Percentiles rank a stretch among this genome's conserved stretches.
Conservation (phyloP, 345 rosid species). For the Citrus reticulata region DNA sequence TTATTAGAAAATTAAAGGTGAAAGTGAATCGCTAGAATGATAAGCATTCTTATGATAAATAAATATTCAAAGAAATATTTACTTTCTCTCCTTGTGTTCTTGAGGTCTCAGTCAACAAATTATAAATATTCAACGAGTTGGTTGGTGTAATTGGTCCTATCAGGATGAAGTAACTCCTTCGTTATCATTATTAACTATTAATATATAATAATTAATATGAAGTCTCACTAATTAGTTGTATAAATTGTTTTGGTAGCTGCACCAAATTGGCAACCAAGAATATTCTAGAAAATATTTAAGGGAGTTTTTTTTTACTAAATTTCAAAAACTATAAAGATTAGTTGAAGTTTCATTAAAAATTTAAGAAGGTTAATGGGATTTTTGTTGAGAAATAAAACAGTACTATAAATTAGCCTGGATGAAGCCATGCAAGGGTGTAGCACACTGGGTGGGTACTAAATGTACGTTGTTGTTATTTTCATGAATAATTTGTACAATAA, state of each 20-base stretch:
- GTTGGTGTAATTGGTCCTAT: neutral
- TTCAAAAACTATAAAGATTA: neutral
- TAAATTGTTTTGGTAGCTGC: too few relatives aligned
- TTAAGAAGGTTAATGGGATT: neutral
- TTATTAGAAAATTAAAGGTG: neutral
- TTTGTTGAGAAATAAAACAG: neutral
- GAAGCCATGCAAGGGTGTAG: neutral
- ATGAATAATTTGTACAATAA: neutral
- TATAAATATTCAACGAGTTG: too few relatives aligned
- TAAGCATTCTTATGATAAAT: neutral
- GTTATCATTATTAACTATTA: neutral
- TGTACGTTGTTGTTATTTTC: neutral
- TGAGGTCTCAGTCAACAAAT: too few relatives aligned
- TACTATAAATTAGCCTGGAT: neutral
- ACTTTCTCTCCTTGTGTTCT: too few relatives aligned
- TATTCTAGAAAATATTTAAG: too few relatives aligned
- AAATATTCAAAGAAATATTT: neutral
- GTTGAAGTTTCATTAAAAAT: neutral
- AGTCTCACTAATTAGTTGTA: too few relatives aligned
- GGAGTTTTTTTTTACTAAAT: neutral
- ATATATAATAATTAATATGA: neutral
- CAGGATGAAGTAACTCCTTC: neutral
- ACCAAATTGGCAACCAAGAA: too few relatives aligned
- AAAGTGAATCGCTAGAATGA: neutral
- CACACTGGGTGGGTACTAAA: neutral